These are phyloP conservation scores for Tetrapisispora phaffii DNA, from an alignment of 805 yeast genomes.

Conservation along the genomic window DNA sequence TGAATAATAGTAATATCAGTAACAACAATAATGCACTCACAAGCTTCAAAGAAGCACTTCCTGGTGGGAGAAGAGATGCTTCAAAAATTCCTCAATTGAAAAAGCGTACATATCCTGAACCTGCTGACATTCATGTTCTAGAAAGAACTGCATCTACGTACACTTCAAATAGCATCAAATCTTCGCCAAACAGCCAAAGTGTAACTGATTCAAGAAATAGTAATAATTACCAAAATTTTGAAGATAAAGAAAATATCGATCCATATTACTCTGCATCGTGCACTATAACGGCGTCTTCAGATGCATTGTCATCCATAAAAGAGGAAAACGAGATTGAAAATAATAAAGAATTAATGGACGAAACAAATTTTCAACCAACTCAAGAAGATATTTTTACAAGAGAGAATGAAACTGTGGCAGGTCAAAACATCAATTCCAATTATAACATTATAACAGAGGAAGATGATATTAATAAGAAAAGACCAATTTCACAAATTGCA, in stretches of 20 bases:
- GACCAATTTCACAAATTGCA: constrained; percentile 29
- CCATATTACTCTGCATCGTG: constrained; percentile 9
- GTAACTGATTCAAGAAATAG: neutral
- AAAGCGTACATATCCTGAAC: constrained; percentile 3
- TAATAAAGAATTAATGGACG: neutral
- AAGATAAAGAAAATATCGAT: constrained; percentile 23
- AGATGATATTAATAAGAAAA: constrained; percentile 12
- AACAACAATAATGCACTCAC: constrained; percentile 11
- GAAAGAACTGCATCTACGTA: neutral
- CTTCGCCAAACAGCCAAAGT: neutral
- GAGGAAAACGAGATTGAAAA: constrained; percentile 9
- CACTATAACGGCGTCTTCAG: constrained; percentile 4
- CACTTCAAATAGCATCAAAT: neutral
- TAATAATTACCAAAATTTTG: constrained; percentile 1
- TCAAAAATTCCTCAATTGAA: constrained; percentile 12
- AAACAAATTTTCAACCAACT: constrained; percentile 3
- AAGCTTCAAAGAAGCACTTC: constrained; percentile 13
- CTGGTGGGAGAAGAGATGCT: constrained; percentile 12
- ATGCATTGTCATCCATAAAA: constrained; percentile 11
- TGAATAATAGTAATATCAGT: constrained; percentile 5
- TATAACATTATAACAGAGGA: neutral
- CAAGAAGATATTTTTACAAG: neutral
- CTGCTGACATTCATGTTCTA: neutral
- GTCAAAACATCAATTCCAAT: neutral
- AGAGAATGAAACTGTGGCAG: neutral